Base-by-base conservation (phyloP, 805 yeast genomes). In the Nakazawaea anatomiae region DNA sequence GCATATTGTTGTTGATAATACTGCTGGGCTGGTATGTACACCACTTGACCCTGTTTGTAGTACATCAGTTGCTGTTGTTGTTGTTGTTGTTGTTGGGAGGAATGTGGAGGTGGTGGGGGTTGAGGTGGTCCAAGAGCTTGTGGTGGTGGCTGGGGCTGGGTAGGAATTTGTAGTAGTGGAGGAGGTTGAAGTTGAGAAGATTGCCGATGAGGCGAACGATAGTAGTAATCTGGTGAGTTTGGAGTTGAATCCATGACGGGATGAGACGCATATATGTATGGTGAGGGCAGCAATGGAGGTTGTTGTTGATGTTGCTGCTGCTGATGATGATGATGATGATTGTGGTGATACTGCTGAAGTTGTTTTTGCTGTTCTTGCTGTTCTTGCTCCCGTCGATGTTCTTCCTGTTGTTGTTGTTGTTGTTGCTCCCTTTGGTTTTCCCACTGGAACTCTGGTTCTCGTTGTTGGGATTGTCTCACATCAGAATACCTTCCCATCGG, bases 11-110 rank as follows among this genome's bases (percentile, higher is more conserved):
- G 48, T 35, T 25, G 47, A 46, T 34, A 38, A 43, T 35, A 51
- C 8, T 49, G 45, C 7, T 50, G 51, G 3, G 31, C 42, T 7
- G 46, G 39, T 8, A 43, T 32, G 25, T 43, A 43, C 39, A 43
- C 25, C 46, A 43, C 30, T 32, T 43, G 46, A 9, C 30, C 46
- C n/a, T 14, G 28, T 18, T 28, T 43, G n/a, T 32, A 43, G 32
- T 11, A 30, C 10, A 40, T 40, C 10, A 11, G 43, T n/a, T 25
- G 42, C n/a, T 36, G 45, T 6, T 42, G 45, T 31, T 42, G 45
- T 30, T n/a, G 18, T 36, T n/a, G 63, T 58, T 18, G 56, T 47
- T 1, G 55, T 30, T 14, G 46, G 46, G 9, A 55, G 47, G 35
- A n/a, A 28, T 29, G 40, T 29, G 44, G 45, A 5, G 18, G 12